Evolutionary conservation across 805 yeast species (phyloP).

Genomic region (Lipomyces lipofer): DNA sequence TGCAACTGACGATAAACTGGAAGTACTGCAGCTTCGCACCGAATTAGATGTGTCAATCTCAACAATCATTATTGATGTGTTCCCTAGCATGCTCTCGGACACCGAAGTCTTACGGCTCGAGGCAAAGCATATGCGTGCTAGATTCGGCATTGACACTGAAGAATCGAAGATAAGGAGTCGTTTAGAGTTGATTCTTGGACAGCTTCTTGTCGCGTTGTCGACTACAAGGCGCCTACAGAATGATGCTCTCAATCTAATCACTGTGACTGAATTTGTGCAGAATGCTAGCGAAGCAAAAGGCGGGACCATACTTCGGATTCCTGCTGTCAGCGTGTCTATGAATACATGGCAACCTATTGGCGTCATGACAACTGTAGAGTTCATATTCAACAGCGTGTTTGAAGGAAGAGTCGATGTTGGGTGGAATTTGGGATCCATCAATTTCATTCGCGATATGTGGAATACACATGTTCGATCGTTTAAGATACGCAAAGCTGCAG

Average conservation of each 20-base stretch:
- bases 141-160: slow-evolving; percentile 36
- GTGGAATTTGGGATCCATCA: slow-evolving; percentile 93
- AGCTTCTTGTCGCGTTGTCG: slow-evolving; percentile 68
- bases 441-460: slow-evolving; percentile 90
- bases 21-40: slow-evolving; percentile 51
- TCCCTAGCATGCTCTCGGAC: slow-evolving; percentile 81
- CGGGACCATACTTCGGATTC: slow-evolving; percentile 77
- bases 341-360: slow-evolving; percentile 60
- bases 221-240: slow-evolving; percentile 52
- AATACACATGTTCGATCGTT: slow-evolving; percentile 77
- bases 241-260: slow-evolving; percentile 45
- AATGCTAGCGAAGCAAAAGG: slow-evolving; percentile 65
- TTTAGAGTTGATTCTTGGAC: slow-evolving; percentile 60
- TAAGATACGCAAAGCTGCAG: slow-evolving; percentile 55
- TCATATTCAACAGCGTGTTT: slow-evolving; percentile 67
- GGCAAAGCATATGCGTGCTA: slow-evolving; percentile 35
- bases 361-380: slow-evolving; percentile 58
- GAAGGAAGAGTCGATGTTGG: slow-evolving; percentile 88
- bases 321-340: slow-evolving; percentile 74
- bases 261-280: slow-evolving; percentile 56
- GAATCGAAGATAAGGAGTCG: slow-evolving; percentile 50
- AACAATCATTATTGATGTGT: slow-evolving; percentile 58
- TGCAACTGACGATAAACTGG: not conserved
- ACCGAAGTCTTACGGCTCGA: slow-evolving; percentile 63
- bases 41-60: slow-evolving; percentile 64